Evolutionary conservation across 805 yeast species (phyloP).

Genomic region (Candida maltosa): DNA sequence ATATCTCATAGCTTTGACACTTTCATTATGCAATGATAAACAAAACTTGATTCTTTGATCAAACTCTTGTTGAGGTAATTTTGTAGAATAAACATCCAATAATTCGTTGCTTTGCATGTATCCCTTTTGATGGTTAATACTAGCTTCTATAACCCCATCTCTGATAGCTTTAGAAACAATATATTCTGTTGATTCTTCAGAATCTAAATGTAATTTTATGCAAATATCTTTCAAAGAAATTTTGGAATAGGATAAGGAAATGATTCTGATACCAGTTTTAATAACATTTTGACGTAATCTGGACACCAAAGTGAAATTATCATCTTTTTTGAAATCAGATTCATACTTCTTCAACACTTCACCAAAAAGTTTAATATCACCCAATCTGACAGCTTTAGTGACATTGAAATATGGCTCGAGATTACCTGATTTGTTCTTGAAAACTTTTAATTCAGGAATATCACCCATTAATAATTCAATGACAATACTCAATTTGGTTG

Average conservation of each 20-base stretch:
- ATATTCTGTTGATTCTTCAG: constrained; percentile 95
- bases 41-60: constrained; percentile 94
- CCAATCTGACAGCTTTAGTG: constrained; percentile 87
- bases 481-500: constrained; percentile 81
- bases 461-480: constrained; percentile 96
- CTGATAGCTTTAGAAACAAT: constrained; percentile 95
- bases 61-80: constrained; percentile 80
- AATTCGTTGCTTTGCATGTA: constrained; percentile 88
- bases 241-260: constrained; percentile 84
- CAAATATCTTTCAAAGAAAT: constrained; percentile 93
- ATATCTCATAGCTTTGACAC: constrained; percentile 92
- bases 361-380: constrained; percentile 81
- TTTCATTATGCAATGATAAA: constrained; percentile 83
- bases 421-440: constrained; percentile 58
- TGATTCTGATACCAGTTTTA: constrained; percentile 93
- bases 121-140: constrained; percentile 85
- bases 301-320: constrained; percentile 77
- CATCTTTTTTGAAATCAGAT: constrained; percentile 64
- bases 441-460: constrained; percentile 83
- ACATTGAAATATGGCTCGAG: constrained; percentile 81
- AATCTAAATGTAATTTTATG: constrained; percentile 83
- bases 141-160: constrained; percentile 96
- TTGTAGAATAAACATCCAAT: constrained; percentile 81
- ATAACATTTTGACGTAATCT: constrained; percentile 95
- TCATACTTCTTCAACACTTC: constrained; percentile 65